phyloP scores from a whole-genome alignment of 345 rosid genomes.

The Cardamine occulta region DNA sequence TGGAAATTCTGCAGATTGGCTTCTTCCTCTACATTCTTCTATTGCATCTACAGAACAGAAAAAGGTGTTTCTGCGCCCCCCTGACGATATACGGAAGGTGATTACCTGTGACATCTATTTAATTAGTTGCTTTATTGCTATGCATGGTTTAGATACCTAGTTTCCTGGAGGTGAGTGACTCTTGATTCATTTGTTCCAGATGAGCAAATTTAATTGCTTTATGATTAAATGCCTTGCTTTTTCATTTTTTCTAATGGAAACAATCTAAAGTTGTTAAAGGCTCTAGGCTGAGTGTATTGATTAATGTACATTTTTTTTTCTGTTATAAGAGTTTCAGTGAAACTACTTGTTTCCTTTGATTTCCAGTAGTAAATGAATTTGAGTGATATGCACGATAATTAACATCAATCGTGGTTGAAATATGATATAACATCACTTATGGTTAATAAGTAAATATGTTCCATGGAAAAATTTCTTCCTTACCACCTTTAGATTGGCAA shows the following conservation, averaged over 20 bases:
- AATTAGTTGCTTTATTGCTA: conserved; percentile 21
- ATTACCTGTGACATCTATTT: conserved; percentile 5
- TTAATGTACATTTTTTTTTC: conserved; percentile 14
- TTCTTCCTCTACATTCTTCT: conserved; percentile 90
- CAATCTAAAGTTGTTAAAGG: neutral
- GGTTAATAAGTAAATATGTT: neutral
- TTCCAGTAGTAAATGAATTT: neutral
- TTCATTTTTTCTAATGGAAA: neutral
- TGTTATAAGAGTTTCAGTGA: conserved; percentile 13
- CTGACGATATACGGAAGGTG: conserved; percentile 77
- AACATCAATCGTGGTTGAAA: neutral
- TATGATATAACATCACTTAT: neutral
- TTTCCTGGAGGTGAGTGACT: neutral
- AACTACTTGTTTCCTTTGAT: conserved; percentile 16
- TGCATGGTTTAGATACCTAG: conserved; percentile 9
- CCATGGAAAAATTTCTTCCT: neutral
- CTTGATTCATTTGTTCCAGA: conserved; percentile 6
- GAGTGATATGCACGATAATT: conserved; percentile 1
- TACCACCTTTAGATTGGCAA: neutral
- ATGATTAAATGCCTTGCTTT: neutral
- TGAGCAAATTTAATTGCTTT: neutral
- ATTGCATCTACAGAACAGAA: conserved; percentile 74
- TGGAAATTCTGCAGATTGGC: conserved; percentile 82
- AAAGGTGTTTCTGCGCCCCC: conserved; percentile 78
- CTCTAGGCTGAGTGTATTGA: conserved; percentile 2